Base-by-base conservation (phyloP, 352 stramenopile genomes). In the Blastocystis sp. region DNA sequence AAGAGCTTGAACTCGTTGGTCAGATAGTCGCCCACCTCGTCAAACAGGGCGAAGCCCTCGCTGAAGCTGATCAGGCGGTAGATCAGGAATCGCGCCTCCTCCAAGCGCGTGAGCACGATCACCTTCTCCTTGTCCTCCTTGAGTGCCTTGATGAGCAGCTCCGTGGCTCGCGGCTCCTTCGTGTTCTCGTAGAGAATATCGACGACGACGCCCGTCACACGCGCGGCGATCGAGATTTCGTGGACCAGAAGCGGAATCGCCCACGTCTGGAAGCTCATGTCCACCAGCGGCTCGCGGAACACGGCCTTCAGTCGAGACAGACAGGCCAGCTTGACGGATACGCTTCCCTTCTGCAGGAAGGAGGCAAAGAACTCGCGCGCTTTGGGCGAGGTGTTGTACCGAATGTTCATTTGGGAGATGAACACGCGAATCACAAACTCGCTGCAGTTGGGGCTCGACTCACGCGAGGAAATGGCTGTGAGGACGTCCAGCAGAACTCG, bases 171-270 rank as follows among this genome's bases (percentile, higher is more conserved):
- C n/a, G 53, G 34, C 21, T 40, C 38, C 32, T 51, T 81, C 3
- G 69, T 81, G 40, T 81, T 81, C n/a, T 81, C 40, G 27, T 81
- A 81, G 0, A 81, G 46, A 64, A 81, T 81, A 14, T 46, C 48
- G 3, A 57, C 36, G 42, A 81, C 38, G 1, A 64, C 48, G 34
- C 56, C 53, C 3, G 69, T 81, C 32, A 81, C 24, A 1, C 29
- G 54, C 1, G 69, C 46, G 7, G 27, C 69, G n/a, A 65, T 49
- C 8, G 42, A 63, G 51, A 81, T 81, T 29, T 81, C 40, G 9
- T 9, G 48, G 38, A 81, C 49, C 8, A 81, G 38, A 0, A 63
- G 27, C 11, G 69, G 69, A 64, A 81, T 64, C 36, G 27, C 69
- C 69, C 69, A 81, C 42, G 61, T 40, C 3, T 40, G 24, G 34